These are phyloP conservation scores for Aspergillus aculeatus DNA, from an alignment of 2,329 filamentous ascomycete genomes.

Conservation along the genomic window DNA sequence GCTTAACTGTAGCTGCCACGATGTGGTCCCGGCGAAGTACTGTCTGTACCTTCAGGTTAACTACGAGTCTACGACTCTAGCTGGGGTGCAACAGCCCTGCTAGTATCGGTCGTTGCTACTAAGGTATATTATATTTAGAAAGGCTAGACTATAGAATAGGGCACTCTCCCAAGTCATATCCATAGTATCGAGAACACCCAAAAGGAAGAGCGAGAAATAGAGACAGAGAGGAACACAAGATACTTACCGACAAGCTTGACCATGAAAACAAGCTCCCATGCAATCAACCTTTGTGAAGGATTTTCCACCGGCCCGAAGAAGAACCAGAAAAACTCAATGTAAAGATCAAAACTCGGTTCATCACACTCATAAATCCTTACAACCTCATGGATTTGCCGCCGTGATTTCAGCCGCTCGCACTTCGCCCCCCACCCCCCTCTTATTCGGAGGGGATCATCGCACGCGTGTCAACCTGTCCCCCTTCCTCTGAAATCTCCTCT, in stretches of 20 bases:
- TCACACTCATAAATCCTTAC: slow-evolving; percentile 11
- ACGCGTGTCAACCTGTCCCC: neutral
- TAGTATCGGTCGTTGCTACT: neutral
- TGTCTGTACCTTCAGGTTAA: no score
- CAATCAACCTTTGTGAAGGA: neutral
- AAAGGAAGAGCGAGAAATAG: no score
- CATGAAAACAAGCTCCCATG: neutral
- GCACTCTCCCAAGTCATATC: no score
- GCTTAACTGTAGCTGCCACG: neutral
- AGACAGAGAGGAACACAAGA: neutral
- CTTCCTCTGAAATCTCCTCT: no score
- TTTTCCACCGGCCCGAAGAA: neutral
- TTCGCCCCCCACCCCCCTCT: neutral
- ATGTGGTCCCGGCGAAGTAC: neutral
- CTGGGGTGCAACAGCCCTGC: neutral
- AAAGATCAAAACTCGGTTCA: slow-evolving; percentile 5
- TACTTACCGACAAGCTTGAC: slow-evolving; percentile 1
- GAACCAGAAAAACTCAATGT: slow-evolving; percentile 13
- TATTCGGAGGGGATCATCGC: neutral
- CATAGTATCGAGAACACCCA: neutral
- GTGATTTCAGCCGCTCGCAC: slow-evolving; percentile 14
- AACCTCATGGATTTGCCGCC: slow-evolving; percentile 13
- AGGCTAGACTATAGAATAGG: no score
- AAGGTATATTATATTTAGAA: no score
- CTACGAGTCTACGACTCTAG: neutral